Conservation (phyloP, 2,329 filamentous ascomycete species). For the Calcarisporium arbuscula region DNA sequence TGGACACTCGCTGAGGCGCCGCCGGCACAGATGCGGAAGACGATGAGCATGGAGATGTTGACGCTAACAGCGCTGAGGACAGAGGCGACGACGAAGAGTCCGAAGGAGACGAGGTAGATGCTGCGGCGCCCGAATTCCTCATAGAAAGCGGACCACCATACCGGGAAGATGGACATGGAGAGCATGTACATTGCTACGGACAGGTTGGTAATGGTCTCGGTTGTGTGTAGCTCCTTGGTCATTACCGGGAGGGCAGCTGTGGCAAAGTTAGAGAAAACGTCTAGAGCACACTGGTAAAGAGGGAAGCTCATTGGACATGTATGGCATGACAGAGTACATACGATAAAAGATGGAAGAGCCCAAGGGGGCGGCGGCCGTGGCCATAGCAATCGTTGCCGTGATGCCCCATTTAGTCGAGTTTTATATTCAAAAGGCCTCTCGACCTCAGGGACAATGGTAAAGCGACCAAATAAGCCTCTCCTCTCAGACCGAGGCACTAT, state of each 20-base stretch:
- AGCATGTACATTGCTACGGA: slow-evolving; percentile 78
- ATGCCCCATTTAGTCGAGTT: slow-evolving; percentile 77
- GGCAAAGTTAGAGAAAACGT: slow-evolving; percentile 1
- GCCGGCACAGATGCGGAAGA: slow-evolving; percentile 67
- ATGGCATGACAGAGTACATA: slow-evolving; percentile 33
- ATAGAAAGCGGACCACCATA: slow-evolving; percentile 83
- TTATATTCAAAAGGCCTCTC: slow-evolving; percentile 69
- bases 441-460: slow-evolving; percentile 73
- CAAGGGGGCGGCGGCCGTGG: slow-evolving; percentile 72
- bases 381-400: slow-evolving; percentile 69
- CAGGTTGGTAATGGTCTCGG: slow-evolving; percentile 63
- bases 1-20: slow-evolving; percentile 76
- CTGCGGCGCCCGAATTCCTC: slow-evolving; percentile 66
- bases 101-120: slow-evolving; percentile 73
- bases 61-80: slow-evolving; percentile 61
- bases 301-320: background rate
- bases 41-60: slow-evolving; percentile 69
- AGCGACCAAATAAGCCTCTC: slow-evolving; percentile 64
- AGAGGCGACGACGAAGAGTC: slow-evolving; percentile 65
- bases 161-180: slow-evolving; percentile 73
- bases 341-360: slow-evolving; percentile 81
- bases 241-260: slow-evolving; percentile 64
- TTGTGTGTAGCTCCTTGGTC: slow-evolving; percentile 53
- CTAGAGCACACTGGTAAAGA: background rate
- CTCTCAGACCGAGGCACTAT: slow-evolving; percentile 43